Evolutionary conservation across 306 rosid species (phyloP).

Genomic region (Gastrolobium bilobum): DNA sequence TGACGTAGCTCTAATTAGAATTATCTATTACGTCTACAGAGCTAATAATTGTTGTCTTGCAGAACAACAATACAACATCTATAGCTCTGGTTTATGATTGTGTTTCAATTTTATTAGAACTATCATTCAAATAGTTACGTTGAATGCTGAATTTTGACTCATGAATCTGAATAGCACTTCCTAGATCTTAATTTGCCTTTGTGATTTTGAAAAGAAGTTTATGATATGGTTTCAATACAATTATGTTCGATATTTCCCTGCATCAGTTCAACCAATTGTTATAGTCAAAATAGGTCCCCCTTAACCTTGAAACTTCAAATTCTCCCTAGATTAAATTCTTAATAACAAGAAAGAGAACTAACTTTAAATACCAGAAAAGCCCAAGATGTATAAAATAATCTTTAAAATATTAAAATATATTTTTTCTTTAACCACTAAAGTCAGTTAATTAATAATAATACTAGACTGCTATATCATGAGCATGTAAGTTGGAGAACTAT

Average conservation of each 20-base stretch:
- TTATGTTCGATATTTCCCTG: slow-evolving; percentile 51
- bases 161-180: slow-evolving; percentile 41
- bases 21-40: slow-evolving; percentile 53
- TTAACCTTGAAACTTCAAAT: slow-evolving; percentile 34
- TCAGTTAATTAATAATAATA: slow-evolving; percentile 42
- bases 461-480: slow-evolving; percentile 46
- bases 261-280: slow-evolving; percentile 44
- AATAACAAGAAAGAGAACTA: slow-evolving; percentile 22
- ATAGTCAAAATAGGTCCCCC: slow-evolving; percentile 48
- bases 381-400: not conserved
- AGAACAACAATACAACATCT: slow-evolving; percentile 59
- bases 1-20: slow-evolving; percentile 53
- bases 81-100: slow-evolving; percentile 61
- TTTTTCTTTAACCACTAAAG: slow-evolving; percentile 24
- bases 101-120: slow-evolving; percentile 70
- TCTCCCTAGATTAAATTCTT: not conserved
- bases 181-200: slow-evolving; percentile 42
- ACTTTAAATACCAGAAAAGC: slow-evolving; percentile 31
- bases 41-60: slow-evolving; percentile 70
- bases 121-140: slow-evolving; percentile 59
- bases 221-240: slow-evolving; percentile 52
- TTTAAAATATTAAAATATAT: slow-evolving; percentile 3
- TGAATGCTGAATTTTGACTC: slow-evolving; percentile 71
- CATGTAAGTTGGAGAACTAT: slow-evolving; percentile 44
- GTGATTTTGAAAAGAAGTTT: slow-evolving; percentile 48